Base-by-base conservation (phyloP, 83 land plant species). In the Thuja plicata region DNA sequence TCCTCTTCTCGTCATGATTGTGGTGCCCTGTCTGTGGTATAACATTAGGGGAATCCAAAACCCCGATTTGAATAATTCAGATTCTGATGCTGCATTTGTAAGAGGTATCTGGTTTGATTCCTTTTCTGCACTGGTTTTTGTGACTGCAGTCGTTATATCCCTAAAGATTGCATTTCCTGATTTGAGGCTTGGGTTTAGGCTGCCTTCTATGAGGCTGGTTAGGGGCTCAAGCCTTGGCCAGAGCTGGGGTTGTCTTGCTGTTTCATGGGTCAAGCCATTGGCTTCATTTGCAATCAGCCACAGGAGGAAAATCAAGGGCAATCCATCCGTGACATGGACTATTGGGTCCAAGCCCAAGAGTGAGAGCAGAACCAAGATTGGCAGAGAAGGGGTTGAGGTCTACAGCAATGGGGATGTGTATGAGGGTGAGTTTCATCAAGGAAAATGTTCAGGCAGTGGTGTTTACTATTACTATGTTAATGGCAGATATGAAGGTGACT, bases 401-500 rank as follows among this genome's bases (percentile, higher is more conserved):
- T 97, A 94, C 86, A 94, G 93, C 92, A 95, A 97, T 85, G 97
- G 96, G n/a, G 97, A 97, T 84, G 92, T 92, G 21, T 97, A 94
- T 46, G 98, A 97, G 89, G 99, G 99, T 13, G 97, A 97, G 88
- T 95, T 96, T 34, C 94, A 96, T 78, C 93, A 92, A 87, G 99
- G 99, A 27, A 93, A 91, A 86, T 95, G 93, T 88, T 93, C 93
- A 24, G 95, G 99, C 12, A 97, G 99, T 89, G 99, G 99, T 5
- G 99, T 97, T 17, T 96, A 97, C 88, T 96, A 97, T 85, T 97
- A 95, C 89, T 95, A 92, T 89, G 92, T 91, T 86, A 95, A 96
- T 91, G 99, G 99, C 34, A 88, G 94, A 88, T 97, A 96, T 40
- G 99, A 97, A 88, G 99, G 99, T n/a, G 97, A 95, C 89, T 97